Base-by-base conservation (phyloP, 495 filamentous ascomycete species). In the Lichenothelia convexa region DNA sequence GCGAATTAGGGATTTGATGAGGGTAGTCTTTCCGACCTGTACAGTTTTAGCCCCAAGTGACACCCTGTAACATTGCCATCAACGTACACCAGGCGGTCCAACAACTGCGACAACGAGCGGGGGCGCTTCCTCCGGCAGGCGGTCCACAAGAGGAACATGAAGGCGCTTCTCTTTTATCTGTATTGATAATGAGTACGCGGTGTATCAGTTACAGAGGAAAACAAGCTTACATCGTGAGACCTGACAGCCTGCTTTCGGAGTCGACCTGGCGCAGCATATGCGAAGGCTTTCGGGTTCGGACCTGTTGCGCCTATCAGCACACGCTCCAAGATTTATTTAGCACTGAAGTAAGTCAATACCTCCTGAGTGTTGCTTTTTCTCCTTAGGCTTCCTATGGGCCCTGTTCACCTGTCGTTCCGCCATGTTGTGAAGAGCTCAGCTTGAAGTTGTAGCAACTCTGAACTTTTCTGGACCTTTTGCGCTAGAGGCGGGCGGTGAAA, bases 121-220 rank as follows among this genome's bases (percentile, higher is more conserved):
- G 12, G 89, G 83, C n/a, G 89, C 76, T 57, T 95, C 91, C 50
- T 93, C 85, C 33, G 89, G 91, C 41, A 94, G 62, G 38, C 89
- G 75, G 60, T 97, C 89, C 53, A 95, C 78, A 44, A 91, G 75
- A 21, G 89, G 89, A 11, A 95, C 89, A 68, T 97, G 89, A 16
- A 94, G 63, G 22, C 86, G 68, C 58, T 92, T 95, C 60, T 97
- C 89, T 68, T 81, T 86, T 55, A 93, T 71, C 76, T 87, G 50
- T 29, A n/a, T n/a, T n/a, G 22, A 44, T 31, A 45, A 34, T 37
- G n/a, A 29, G 24, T 13, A 40, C 19, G 19, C 7, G 22, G 3
- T 30, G 22, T 11, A n/a, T 17, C 16, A 11, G 9, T 11, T 13
- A 29, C 1, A 3, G 33, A 35, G 17, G 23, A 34, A 21, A 31